Evolutionary conservation across 441 rosid genomes (phyloP).

Genomic region (California macrophylla): DNA sequence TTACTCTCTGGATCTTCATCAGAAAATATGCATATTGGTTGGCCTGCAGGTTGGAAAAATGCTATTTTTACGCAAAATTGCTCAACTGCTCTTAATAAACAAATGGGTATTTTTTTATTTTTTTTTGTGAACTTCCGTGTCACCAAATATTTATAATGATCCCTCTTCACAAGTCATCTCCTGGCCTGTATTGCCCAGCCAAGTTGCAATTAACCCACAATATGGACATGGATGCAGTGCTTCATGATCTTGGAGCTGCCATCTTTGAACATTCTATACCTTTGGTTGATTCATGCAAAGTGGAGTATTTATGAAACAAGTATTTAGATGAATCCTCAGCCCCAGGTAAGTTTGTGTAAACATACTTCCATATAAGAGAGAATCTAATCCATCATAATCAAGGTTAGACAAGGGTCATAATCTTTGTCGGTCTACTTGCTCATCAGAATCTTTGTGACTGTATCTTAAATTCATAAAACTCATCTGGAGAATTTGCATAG

Average conservation of each 20-base stretch:
- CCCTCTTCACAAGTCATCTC: not conserved
- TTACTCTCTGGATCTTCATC: not conserved
- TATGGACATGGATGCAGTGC: not conserved
- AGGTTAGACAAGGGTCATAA: not conserved
- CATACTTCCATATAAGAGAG: not conserved
- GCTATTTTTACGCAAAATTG: not conserved
- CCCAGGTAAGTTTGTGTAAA: not conserved
- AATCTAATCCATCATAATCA: not conserved
- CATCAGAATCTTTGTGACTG: not conserved
- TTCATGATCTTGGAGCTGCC: not conserved
- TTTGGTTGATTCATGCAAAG: not conserved
- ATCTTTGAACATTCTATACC: not conserved
- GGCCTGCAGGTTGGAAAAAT: not conserved
- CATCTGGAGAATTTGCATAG: not conserved
- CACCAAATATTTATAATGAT: not conserved
- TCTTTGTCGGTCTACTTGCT: not conserved
- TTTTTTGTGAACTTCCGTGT: not conserved
- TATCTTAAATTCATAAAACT: too few species aligned
- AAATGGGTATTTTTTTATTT: not conserved
- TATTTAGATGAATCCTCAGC: not conserved
- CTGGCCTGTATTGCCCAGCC: not conserved
- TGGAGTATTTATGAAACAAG: not conserved
- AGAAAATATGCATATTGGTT: not conserved
- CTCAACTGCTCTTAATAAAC: constrained; percentile 1
- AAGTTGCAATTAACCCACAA: not conserved